Base-by-base conservation (phyloP, 2,329 filamentous ascomycete species). In the Penicillium sp. region DNA sequence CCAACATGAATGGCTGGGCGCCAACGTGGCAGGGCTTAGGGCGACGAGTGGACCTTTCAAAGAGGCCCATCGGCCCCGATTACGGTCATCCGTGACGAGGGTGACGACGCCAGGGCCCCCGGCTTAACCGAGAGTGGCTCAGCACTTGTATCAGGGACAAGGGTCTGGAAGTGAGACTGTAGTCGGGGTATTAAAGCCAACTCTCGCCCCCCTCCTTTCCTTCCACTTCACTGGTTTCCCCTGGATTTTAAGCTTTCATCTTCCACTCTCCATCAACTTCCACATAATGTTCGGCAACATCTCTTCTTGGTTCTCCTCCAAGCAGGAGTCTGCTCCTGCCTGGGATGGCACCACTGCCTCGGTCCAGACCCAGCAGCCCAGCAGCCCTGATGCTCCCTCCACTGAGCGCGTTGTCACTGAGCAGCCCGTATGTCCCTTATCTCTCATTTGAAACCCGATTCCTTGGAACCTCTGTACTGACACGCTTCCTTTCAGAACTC, bases 231-330 rank as follows among this genome's bases (percentile, higher is more conserved):
- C 26, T 8, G 2, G 2, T 21, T 2, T 26, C 29, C 45, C 33
- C 33, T 24, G 31, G 16, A n/a, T 28, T 13, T 23, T 21, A 39
- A 44, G n/a, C 24, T 41, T 2, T 18, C 28, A 9, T 29, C 13
- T n/a, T 13, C 24, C 24, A 26, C n/a, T 34, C 33, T 41, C n/a
- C n/a, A 26, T 21, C 23, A n/a, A 21, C 9, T n/a, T 5, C 8
- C 54, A 61, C 41, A n/a, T n/a, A 39, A 64, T 63, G 61, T 58
- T 56, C 53, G 24, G 38, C 51, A 57, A 54, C 39, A 51, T 66
- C 50, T 59, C 64, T 54, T 57, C 52, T 49, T 63, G 60, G 57
- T 63, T 68, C 56, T 66, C 59, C 47, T 57, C 58, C 41, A 60
- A 65, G 51, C 51, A 65, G 49, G 48, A 61, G 42, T 38, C 57